Base-by-base conservation (phyloP, 2,329 filamentous ascomycete species). In the Colletotrichum plurivorum region DNA sequence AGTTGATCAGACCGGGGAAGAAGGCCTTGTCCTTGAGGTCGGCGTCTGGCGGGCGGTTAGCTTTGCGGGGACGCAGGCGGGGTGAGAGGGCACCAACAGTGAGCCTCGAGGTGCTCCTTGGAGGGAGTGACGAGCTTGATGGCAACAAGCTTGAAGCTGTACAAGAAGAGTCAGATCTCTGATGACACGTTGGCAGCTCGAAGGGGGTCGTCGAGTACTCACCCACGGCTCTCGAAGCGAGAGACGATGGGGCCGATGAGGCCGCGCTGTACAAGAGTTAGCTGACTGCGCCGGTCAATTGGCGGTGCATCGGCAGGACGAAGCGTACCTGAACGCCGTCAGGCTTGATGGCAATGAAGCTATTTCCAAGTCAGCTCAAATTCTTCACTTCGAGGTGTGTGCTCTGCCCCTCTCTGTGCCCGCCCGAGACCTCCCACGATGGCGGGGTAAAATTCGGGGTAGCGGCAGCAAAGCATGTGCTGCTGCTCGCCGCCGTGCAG, bases 281-380 rank as follows among this genome's bases (percentile, higher is more conserved):
- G 65, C 63, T 66, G 52, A 27, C 48, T 58, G 43, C 4, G 15
- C 7, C 31, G 13, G 22, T 55, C 70, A 48, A 71, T 67, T 25
- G 63, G 52, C 39, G 22, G 52, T 64, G 62, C 63, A 22, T 31
- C 52, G 31, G 12, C 22, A 46, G 49, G 59, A 55, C 53, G 69
- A 70, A 52, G 51, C 86, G 76, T 92, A 97, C 94, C 92, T 98
- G 96, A 87, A 98, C 96, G 84, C 96, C 96, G 87, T 98, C 96
- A 78, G 95, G 96, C 94, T 99, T 99, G 91, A 99, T 94, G 83
- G 96, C 96, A 90, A 98, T 98, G 93, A 98, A 98, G 88, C 95
- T 98, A 51, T 63, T 22, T 58, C 49, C 27, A 45, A 15, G 69
- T 72, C 54, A 72, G 69, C 67, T 27, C 22, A 55, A 63, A 51